Conservation (phyloP, 257 asterid species). For the Primulina eburnea region DNA sequence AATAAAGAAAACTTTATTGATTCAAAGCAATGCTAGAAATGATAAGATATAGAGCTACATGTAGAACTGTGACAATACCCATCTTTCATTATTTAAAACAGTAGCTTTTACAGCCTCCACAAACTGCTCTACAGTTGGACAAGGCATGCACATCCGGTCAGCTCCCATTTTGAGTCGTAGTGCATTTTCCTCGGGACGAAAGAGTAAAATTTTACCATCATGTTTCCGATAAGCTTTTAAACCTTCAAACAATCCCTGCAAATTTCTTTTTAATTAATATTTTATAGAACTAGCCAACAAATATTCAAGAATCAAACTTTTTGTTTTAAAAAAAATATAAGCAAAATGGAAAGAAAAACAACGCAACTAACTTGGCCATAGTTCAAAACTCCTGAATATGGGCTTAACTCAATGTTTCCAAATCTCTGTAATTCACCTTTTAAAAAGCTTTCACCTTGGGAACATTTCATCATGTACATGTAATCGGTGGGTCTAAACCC, state of each 20-base stretch:
- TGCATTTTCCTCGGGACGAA: conserved; percentile 88
- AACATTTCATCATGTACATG: conserved; percentile 85
- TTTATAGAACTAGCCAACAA: not conserved
- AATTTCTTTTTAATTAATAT: conserved; percentile 10
- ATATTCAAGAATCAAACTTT: conserved; percentile 4
- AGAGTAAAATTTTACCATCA: conserved; percentile 76
- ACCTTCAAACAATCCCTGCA: conserved; percentile 91
- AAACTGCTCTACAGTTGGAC: conserved; percentile 85
- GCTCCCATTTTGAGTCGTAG: conserved; percentile 73
- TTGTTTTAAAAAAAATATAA: not conserved
- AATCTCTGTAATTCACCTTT: conserved; percentile 75
- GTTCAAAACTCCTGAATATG: conserved; percentile 83
- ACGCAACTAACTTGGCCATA: conserved; percentile 80
- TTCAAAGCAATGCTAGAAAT: conserved; percentile 19
- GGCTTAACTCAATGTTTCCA: conserved; percentile 94
- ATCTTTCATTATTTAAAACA: conserved; percentile 84
- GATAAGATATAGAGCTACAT: conserved; percentile 8
- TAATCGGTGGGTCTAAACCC: conserved; percentile 73
- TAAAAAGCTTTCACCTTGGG: conserved; percentile 60
- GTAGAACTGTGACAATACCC: conserved; percentile 53
- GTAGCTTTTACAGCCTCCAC: conserved; percentile 83
- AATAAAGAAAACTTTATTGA: not conserved
- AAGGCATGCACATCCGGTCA: conserved; percentile 97
- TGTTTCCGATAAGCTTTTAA: conserved; percentile 78
- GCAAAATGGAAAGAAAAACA: not conserved